Percentiles rank a stretch among this genome's conserved stretches.
Conservation (phyloP, 352 stramenopile species). For the Pythium aristosporum region DNA sequence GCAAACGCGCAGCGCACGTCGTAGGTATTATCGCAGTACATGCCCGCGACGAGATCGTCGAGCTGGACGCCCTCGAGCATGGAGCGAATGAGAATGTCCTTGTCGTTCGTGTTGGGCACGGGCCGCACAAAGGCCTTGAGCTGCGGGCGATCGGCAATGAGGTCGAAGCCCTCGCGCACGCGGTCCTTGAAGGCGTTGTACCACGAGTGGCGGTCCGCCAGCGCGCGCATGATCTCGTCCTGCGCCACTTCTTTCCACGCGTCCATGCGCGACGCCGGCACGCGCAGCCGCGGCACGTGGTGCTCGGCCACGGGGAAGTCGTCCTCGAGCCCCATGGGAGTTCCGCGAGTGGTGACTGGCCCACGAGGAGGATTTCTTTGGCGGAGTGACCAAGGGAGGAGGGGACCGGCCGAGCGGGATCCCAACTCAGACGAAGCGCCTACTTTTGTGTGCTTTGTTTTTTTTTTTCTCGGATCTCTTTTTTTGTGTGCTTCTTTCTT, state of each 20-base stretch:
- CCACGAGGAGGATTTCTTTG: no score
- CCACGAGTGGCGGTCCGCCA: conserved; percentile 39
- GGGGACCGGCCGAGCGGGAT: background rate
- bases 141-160: conserved; percentile 31
- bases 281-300: conserved; percentile 25
- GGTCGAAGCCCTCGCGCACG: conserved; percentile 32
- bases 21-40: conserved; percentile 37
- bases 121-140: conserved; percentile 33
- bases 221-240: conserved; percentile 34
- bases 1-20: conserved; percentile 36
- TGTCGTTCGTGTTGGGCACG: conserved; percentile 31
- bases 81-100: conserved; percentile 38
- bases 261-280: conserved; percentile 19
- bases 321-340: conserved; percentile 24
- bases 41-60: conserved; percentile 35
- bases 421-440: background rate
- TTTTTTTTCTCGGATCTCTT: background rate
- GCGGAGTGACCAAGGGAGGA: background rate
- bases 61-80: conserved; percentile 36
- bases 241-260: conserved; percentile 37
- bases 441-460: background rate
- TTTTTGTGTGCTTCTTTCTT: no score
- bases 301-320: conserved; percentile 28
- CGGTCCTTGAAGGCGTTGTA: conserved; percentile 39
- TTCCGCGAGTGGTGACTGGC: background rate